Evolutionary conservation across 228 moss, liverwort and hornwort genomes (phyloP), one percentile per base, ranked within the genome.

Genomic region (Sphagnum magellanicum): DNA sequence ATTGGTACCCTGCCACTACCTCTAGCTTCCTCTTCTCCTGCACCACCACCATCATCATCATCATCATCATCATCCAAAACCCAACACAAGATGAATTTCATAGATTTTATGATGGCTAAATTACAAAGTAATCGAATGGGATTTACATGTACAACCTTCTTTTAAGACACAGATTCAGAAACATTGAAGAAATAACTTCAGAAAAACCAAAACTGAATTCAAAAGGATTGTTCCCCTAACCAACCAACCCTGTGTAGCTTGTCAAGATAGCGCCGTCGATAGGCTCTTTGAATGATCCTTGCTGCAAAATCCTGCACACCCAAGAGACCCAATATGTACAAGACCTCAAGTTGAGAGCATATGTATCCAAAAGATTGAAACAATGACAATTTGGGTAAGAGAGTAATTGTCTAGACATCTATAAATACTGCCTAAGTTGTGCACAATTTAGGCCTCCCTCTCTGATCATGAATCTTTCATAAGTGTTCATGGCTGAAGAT

Each of bases 21-120:
- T 91, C 87, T 49, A 94, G 67, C 53, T 83, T 91, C 53, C 67
- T 67, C 71, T 89, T 91, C 50, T 94, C 91, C 91, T 91, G 63
- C 55, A 78, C 0, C 9, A 70, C 32, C 59, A 50, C 6, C 11
- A 17, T 4, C 53, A 15, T 14, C 47, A 53, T 66, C 13, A 49
- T 66, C 50, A 5, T 66, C 9, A 66, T 66, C 5, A 17, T 17
- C 17, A n/a, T n/a, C 32, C 2, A 32, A 32, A 32, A 2, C 32
- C 32, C 32, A 32, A 32, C 32, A 11, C 15, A 11, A 59, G 11
- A 3, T 15, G 12, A 59, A 59, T 59, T 11, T 11, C 12, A 4
- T 11, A 59, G 11, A 59, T 11, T 59, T 59, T 11, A 59, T 59
- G 3, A 59, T 59, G 15, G 59, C 11, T 59, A 59, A 59, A 59